Evolutionary conservation across 257 asterid genomes (phyloP).

Genomic region (Salvia hispanica): DNA sequence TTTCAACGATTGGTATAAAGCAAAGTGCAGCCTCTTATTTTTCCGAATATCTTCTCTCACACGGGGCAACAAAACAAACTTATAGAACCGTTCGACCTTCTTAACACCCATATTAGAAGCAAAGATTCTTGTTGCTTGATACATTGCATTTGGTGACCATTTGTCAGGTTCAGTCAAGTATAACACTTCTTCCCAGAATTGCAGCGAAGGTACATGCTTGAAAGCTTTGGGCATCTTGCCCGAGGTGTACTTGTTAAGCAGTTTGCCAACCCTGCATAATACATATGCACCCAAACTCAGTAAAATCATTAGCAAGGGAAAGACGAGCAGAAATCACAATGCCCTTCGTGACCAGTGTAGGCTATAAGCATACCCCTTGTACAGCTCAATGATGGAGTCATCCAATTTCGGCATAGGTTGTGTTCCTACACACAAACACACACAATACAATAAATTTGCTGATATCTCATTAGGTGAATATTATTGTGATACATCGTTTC

Average conservation of each 20-base stretch:
- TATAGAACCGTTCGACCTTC: constrained; percentile 85
- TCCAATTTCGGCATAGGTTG: constrained; percentile 75
- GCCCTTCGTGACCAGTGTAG: constrained; percentile 7
- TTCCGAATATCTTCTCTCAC: constrained; percentile 86
- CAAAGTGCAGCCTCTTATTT: constrained; percentile 85
- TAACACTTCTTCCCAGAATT: constrained; percentile 84
- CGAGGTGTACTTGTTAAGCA: constrained; percentile 74
- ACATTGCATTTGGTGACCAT: constrained; percentile 93
- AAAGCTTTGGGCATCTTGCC: constrained; percentile 94
- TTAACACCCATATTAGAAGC: constrained; percentile 86
- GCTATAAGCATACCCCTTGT: constrained; percentile 65
- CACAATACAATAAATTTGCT: constrained; percentile 2
- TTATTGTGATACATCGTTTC: not conserved
- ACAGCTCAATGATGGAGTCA: constrained; percentile 69
- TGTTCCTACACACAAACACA: constrained; percentile 47
- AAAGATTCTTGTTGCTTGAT: constrained; percentile 90
- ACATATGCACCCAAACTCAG: not conserved
- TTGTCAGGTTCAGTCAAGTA: constrained; percentile 85
- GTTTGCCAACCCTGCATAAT: constrained; percentile 72
- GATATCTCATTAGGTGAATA: not conserved
- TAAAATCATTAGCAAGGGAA: constrained; percentile 1
- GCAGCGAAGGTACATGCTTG: constrained; percentile 75
- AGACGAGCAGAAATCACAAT: constrained; percentile 5
- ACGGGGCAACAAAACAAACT: constrained; percentile 86
- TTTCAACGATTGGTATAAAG: constrained; percentile 78